Evolutionary conservation across 2,329 filamentous ascomycete genomes (phyloP).

Genomic region (Aspergillus tanneri): DNA sequence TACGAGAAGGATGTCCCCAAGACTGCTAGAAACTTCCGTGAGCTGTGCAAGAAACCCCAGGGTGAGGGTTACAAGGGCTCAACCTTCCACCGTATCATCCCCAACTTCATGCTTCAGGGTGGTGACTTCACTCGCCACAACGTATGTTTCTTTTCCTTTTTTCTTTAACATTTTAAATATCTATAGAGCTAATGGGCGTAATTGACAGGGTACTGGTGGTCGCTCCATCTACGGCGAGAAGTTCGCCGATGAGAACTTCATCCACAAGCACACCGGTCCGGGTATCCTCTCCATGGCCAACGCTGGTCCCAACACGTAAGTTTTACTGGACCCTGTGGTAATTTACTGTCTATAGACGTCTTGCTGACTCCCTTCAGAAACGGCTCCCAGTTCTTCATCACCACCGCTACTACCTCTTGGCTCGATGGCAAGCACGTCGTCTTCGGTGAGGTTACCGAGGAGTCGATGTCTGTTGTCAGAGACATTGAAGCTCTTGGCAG

Average conservation of each 20-base stretch:
- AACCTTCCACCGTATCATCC: slow-evolving; percentile 90
- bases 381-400: slow-evolving; percentile 73
- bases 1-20: slow-evolving; percentile 83
- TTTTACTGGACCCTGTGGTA: slow-evolving; percentile 15
- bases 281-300: slow-evolving; percentile 94
- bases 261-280: slow-evolving; percentile 67
- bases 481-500: slow-evolving; percentile 60
- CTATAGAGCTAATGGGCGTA: no score
- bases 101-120: slow-evolving; percentile 92
- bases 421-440: slow-evolving; percentile 69
- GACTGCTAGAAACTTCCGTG: slow-evolving; percentile 81
- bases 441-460: slow-evolving; percentile 61
- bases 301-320: slow-evolving; percentile 85
- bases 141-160: slow-evolving; percentile 55
- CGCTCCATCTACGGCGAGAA: slow-evolving; percentile 95
- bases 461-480: slow-evolving; percentile 56
- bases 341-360: no score
- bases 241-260: slow-evolving; percentile 93
- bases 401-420: slow-evolving; percentile 65
- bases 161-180: neutral
- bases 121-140: slow-evolving; percentile 93
- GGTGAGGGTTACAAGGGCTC: slow-evolving; percentile 81
- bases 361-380: slow-evolving; percentile 45
- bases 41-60: slow-evolving; percentile 77
- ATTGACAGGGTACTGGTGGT: slow-evolving; percentile 76